These are phyloP conservation scores for Ophiostoma triangulosporum DNA, from an alignment of 2,329 filamentous ascomycete genomes.

Conservation along the genomic window DNA sequence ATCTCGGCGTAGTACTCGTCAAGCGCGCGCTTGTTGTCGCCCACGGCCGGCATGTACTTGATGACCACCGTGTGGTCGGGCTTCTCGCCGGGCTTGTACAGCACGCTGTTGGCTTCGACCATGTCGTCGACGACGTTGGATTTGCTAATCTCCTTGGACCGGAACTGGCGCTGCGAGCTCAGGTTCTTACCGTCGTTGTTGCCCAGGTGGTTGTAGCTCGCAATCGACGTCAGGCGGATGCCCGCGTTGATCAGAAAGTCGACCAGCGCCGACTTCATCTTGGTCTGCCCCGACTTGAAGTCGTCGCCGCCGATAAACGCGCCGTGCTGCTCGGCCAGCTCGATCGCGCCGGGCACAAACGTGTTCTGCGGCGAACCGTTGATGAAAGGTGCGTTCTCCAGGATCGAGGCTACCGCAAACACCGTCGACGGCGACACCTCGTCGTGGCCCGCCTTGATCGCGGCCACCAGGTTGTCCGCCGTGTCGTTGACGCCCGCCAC, in stretches of 20 bases:
- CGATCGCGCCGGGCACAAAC: conserved; percentile 83
- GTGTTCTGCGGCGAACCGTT: conserved; percentile 99
- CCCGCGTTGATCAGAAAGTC: conserved; percentile 98
- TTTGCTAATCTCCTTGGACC: conserved; percentile 99
- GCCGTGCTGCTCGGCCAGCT: conserved; percentile 73
- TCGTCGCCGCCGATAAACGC: conserved; percentile 96
- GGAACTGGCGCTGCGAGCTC: conserved; percentile 95
- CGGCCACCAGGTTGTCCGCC: conserved; percentile 77
- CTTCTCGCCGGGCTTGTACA: conserved; percentile 87
- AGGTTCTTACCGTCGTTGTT: conserved; percentile 99
- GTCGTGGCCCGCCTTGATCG: conserved; percentile 74
- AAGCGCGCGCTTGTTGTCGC: conserved; percentile 96
- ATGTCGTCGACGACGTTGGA: conserved; percentile 99
- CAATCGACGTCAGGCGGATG: conserved; percentile 97
- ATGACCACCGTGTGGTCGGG: conserved; percentile 98
- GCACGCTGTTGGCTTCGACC: conserved; percentile 85
- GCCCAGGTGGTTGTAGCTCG: conserved; percentile 97
- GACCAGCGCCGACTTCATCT: conserved; percentile 99
- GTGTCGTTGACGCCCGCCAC: conserved; percentile 88
- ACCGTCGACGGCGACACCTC: conserved; percentile 93
- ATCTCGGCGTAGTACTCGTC: conserved; percentile 99
- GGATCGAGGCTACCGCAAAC: conserved; percentile 87
- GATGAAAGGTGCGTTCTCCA: conserved; percentile 88
- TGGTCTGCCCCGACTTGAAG: conserved; percentile 99
- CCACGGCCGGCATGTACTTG: conserved; percentile 99